Conservation (phyloP, 768 basidiomycete species). For the Gloeostereum incarnatum region DNA sequence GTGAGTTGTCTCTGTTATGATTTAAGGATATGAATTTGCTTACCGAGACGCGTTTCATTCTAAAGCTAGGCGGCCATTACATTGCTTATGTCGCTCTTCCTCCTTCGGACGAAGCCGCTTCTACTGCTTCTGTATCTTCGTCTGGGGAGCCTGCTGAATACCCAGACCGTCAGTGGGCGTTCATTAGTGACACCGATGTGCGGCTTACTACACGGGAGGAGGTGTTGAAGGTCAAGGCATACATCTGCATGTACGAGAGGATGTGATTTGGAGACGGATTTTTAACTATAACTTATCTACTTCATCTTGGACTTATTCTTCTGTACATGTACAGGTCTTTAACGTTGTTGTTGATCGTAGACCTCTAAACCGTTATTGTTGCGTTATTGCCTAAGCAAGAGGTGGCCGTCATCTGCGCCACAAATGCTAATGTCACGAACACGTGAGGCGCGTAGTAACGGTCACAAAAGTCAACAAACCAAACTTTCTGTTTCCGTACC, state of each 20-base stretch:
- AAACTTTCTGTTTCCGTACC: too few relatives aligned
- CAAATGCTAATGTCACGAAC: too few relatives aligned
- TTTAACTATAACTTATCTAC: too few relatives aligned
- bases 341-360: too few relatives aligned
- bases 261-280: conserved; percentile 37
- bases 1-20: conserved; percentile 28
- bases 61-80: conserved; percentile 82
- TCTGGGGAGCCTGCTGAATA: conserved; percentile 8
- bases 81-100: conserved; percentile 77
- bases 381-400: too few relatives aligned
- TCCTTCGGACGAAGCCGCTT: conserved; percentile 12
- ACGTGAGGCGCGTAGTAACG: too few relatives aligned
- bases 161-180: conserved; percentile 67
- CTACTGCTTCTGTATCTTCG: background rate
- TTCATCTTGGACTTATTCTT: too few relatives aligned
- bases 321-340: too few relatives aligned
- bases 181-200: conserved; percentile 87
- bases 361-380: too few relatives aligned
- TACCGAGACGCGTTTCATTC: conserved; percentile 6
- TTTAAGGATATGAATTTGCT: background rate
- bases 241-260: conserved; percentile 89
- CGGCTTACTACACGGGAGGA: conserved; percentile 75
- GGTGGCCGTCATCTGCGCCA: too few relatives aligned
- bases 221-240: conserved; percentile 85
- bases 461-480: too few relatives aligned